Conservation (phyloP, 2,329 filamentous ascomycete species). For the Scedosporium apiospermum region DNA sequence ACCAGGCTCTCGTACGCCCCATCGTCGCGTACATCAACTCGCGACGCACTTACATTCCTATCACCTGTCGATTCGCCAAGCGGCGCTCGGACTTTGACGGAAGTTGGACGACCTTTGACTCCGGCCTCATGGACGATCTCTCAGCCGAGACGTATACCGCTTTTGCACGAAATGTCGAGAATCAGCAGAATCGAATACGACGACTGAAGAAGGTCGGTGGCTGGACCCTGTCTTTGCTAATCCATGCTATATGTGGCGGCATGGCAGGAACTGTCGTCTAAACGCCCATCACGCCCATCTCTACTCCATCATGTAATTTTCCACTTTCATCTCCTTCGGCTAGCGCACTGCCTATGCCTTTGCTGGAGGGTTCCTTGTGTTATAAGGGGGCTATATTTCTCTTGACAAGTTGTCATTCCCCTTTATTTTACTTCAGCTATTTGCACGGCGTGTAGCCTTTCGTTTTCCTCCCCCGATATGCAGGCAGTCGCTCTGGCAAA, state of each 20-base stretch:
- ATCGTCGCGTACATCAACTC: conserved; percentile 99
- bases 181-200: conserved; percentile 76
- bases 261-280: conserved; percentile 73
- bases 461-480: not conserved
- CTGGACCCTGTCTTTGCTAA: conserved; percentile 87
- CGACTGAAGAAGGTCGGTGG: conserved; percentile 92
- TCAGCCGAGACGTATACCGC: conserved; percentile 91
- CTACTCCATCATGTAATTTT: not conserved
- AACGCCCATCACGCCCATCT: conserved; percentile 3
- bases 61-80: conserved; percentile 91
- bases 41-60: conserved; percentile 87
- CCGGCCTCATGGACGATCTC: conserved; percentile 85
- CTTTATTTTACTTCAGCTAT: not conserved
- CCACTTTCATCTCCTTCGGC: not conserved
- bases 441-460: not conserved
- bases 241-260: conserved; percentile 89
- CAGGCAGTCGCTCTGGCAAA: not conserved
- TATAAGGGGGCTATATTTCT: not conserved
- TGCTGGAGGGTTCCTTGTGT: not conserved
- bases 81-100: conserved; percentile 83
- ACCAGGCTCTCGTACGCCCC: conserved; percentile 86
- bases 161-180: conserved; percentile 82
- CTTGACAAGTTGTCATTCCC: too few relatives aligned
- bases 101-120: conserved; percentile 90
- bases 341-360: not conserved